Conservation (phyloP, 169 alveolate species). For the Plasmodium malariae region DNA sequence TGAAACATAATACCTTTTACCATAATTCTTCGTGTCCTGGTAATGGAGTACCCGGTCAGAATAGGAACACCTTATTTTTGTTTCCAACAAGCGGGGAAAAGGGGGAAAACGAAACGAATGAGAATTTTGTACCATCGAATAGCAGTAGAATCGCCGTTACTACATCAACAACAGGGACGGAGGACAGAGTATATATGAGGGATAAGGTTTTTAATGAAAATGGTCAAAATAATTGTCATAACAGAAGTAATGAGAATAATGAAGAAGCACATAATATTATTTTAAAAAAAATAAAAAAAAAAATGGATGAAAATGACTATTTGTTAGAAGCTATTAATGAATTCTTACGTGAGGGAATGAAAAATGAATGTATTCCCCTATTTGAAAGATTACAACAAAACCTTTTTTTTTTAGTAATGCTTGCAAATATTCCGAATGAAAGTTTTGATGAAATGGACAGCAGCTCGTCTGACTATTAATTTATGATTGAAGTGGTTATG, state of each 20-base stretch:
- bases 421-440: slow-evolving; percentile 44
- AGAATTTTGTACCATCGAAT: too few species aligned
- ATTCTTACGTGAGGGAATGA: slow-evolving; percentile 29
- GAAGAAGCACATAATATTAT: background rate
- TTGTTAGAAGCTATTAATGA: slow-evolving; percentile 41
- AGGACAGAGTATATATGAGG: background rate
- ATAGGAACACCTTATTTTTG: too few species aligned
- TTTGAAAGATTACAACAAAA: slow-evolving; percentile 58
- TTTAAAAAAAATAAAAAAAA: slow-evolving; percentile 44
- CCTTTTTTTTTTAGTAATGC: slow-evolving; percentile 61
- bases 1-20: too few species aligned
- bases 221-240: background rate
- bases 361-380: slow-evolving; percentile 68
- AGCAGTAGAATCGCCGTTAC: too few species aligned
- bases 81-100: too few species aligned
- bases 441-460: slow-evolving; percentile 30
- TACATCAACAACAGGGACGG: background rate
- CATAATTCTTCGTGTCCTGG: too few species aligned
- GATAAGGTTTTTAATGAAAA: background rate
- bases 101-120: too few species aligned
- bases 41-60: too few species aligned
- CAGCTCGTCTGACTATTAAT: slow-evolving; percentile 30
- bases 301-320: slow-evolving; percentile 31
- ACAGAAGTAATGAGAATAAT: background rate
- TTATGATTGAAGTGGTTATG: too few species aligned